A percentile compares a stretch with the other conserved stretches of the same genome.
These are phyloP conservation scores for Amaranthus palmeri DNA, from an alignment of 148 eudicot genomes.

Conservation along the genomic window DNA sequence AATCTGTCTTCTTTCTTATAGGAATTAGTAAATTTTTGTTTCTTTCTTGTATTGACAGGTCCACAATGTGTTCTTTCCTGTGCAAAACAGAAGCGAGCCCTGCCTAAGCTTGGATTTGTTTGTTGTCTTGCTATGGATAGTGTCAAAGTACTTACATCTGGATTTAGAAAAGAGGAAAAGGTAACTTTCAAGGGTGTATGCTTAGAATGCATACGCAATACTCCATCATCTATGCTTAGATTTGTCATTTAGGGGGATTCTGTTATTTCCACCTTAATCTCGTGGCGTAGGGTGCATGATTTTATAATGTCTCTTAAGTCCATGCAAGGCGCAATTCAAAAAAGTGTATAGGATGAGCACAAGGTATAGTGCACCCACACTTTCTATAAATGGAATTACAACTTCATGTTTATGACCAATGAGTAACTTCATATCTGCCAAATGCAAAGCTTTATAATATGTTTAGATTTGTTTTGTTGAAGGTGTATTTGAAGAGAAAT, in stretches of 20 bases:
- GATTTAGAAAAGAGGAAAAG: conserved; percentile 75
- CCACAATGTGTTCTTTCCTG: conserved; percentile 92
- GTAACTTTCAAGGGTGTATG: conserved; percentile 35
- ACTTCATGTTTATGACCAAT: not conserved
- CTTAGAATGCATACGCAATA: conserved; percentile 1
- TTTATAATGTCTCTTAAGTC: not conserved
- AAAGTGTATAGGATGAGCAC: not conserved
- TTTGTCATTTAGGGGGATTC: not conserved
- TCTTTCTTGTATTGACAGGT: conserved; percentile 40
- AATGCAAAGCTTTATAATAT: no score
- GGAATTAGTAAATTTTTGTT: not conserved
- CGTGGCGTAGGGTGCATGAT: not conserved
- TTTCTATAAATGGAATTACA: not conserved
- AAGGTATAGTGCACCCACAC: no score
- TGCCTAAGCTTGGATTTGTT: conserved; percentile 76
- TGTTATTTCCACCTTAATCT: not conserved
- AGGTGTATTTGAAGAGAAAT: not conserved
- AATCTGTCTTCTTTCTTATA: not conserved
- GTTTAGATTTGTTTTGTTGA: not conserved
- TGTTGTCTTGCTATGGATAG: conserved; percentile 99
- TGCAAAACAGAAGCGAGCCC: conserved; percentile 76
- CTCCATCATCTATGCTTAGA: not conserved
- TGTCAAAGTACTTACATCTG: conserved; percentile 81
- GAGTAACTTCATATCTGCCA: not conserved
- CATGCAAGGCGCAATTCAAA: not conserved